Conservation (phyloP, 768 basidiomycete genomes). For the Rhodotorula sphaerocarpa region DNA sequence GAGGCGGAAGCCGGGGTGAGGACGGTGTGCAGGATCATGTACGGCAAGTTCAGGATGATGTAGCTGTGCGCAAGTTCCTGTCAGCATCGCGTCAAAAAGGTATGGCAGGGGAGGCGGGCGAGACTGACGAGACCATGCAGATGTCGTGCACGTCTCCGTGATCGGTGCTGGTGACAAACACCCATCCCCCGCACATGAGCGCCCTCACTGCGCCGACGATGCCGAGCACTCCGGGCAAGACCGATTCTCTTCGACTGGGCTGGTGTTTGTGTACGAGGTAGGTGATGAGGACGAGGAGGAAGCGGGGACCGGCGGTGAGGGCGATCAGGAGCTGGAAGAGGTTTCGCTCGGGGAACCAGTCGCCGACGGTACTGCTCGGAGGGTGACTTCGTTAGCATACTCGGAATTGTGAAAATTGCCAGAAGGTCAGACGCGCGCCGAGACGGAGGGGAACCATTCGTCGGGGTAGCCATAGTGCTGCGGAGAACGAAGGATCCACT, state of each 20-base stretch:
- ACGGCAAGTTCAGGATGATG: slow-evolving; percentile 73
- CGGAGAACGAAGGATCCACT: too few species aligned
- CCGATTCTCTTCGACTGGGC: slow-evolving; percentile 29
- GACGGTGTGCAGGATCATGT: slow-evolving; percentile 68
- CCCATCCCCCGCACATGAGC: slow-evolving; percentile 80
- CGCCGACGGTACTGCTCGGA: slow-evolving; percentile 58
- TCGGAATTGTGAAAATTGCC: background rate
- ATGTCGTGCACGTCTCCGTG: slow-evolving; percentile 76
- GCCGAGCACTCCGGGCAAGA: slow-evolving; percentile 54
- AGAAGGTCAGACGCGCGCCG: slow-evolving; percentile 33
- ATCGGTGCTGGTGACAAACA: slow-evolving; percentile 73
- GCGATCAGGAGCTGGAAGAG: slow-evolving; percentile 68
- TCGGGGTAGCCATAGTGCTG: slow-evolving; percentile 58
- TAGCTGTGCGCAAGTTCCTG: too few species aligned
- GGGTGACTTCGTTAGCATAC: too few species aligned
- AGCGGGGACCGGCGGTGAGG: slow-evolving; percentile 54
- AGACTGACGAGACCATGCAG: slow-evolving; percentile 59
- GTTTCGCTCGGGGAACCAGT: slow-evolving; percentile 71
- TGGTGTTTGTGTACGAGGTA: slow-evolving; percentile 41
- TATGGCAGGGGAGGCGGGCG: background rate
- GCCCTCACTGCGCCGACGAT: slow-evolving; percentile 63
- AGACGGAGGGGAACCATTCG: slow-evolving; percentile 84
- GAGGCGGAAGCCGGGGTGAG: slow-evolving; percentile 45
- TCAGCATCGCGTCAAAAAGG: background rate
- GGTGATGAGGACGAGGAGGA: slow-evolving; percentile 42